Evolutionary conservation across 352 stramenopile species (phyloP), one percentile per base, ranked within the genome.

Genomic region (Nothophytophthora sp.): DNA sequence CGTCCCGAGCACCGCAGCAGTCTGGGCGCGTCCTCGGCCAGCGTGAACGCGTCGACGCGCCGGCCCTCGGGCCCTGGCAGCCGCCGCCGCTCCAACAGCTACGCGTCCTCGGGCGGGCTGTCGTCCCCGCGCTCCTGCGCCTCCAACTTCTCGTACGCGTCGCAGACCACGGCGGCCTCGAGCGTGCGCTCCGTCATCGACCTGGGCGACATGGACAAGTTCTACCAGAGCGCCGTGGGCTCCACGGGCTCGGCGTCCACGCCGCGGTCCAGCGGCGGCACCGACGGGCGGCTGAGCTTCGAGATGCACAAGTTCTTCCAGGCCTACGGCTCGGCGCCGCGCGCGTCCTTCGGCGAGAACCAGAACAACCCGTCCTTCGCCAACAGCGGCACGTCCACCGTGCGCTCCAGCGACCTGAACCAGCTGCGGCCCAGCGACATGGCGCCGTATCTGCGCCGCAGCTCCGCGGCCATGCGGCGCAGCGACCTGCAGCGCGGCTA

Each of bases 101-200:
- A 88, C 32, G 76, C 81, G 55, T 88, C 77, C 16, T 76, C 63
- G 29, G 63, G 63, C 4, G 67, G 63, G 41, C 50, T 67, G 22
- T 91, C 78, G 27, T 89, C 81, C 5, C 78, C 81, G 24, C 81
- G 76, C 23, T 89, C 78, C 10, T 63, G 72, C 16, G 78, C 81
- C 40, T 91, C 77, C 57, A 91, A 89, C 67, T 88, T 83, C 33
- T 91, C 77, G 40, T 89, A 91, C 67, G 70, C 56, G 9, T 89
- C 81, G 1, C 75, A 77, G 37, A 88, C 75, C 41, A 91, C 81
- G 2, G 82, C 76, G 25, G 77, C 63, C 13, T 91, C 81, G 12
- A 86, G 75, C 19, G 68, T 77, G 40, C 70, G 68, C 18, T 88
- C 75, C 10, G 69, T 91, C 42, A 86, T 85, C 27, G 81, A 91